phyloP scores from a whole-genome alignment of 352 stramenopile species.

The Elongisporangium prolatum region DNA sequence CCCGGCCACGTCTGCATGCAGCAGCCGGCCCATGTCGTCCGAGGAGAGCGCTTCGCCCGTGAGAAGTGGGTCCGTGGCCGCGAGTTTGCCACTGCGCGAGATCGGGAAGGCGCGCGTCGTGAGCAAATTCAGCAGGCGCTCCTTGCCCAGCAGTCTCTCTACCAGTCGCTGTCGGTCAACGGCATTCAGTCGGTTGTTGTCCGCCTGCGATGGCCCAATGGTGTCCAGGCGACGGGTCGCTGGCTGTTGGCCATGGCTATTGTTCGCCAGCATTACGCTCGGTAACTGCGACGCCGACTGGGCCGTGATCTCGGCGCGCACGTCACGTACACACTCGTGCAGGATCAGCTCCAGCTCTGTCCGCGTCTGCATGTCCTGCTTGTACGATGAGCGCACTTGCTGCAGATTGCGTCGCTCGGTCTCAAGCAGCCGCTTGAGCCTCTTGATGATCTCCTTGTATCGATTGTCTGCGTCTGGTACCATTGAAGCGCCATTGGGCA shows the following conservation, averaged over 20 bases:
- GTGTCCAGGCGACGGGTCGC: slow-evolving; percentile 6
- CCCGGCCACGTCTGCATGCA: slow-evolving; percentile 30
- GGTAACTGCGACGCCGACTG: slow-evolving; percentile 22
- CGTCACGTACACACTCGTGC: slow-evolving; percentile 79
- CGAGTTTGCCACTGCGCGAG: slow-evolving; percentile 21
- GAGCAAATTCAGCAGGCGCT: slow-evolving; percentile 74
- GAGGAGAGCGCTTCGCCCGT: slow-evolving; percentile 36
- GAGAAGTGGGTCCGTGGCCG: slow-evolving; percentile 26
- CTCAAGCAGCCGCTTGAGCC: slow-evolving; percentile 87
- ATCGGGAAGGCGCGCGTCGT: slow-evolving; percentile 72
- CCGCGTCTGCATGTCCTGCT: slow-evolving; percentile 64
- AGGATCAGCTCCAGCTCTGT: slow-evolving; percentile 82
- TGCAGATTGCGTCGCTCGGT: slow-evolving; percentile 78
- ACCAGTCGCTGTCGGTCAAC: slow-evolving; percentile 64
- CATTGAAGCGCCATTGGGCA: not conserved
- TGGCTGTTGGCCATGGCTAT: not conserved
- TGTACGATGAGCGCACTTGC: slow-evolving; percentile 71
- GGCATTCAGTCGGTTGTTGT: slow-evolving; percentile 23
- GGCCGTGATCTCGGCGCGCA: slow-evolving; percentile 46
- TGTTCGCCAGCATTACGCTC: slow-evolving; percentile 4
- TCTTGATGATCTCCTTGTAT: slow-evolving; percentile 93
- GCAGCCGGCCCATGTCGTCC: slow-evolving; percentile 40
- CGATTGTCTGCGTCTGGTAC: slow-evolving; percentile 53
- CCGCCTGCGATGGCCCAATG: not conserved
- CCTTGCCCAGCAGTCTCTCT: slow-evolving; percentile 77